Evolutionary conservation across 2,329 filamentous ascomycete genomes (phyloP).

Genomic region (Ophidiomyces ophidiicola): DNA sequence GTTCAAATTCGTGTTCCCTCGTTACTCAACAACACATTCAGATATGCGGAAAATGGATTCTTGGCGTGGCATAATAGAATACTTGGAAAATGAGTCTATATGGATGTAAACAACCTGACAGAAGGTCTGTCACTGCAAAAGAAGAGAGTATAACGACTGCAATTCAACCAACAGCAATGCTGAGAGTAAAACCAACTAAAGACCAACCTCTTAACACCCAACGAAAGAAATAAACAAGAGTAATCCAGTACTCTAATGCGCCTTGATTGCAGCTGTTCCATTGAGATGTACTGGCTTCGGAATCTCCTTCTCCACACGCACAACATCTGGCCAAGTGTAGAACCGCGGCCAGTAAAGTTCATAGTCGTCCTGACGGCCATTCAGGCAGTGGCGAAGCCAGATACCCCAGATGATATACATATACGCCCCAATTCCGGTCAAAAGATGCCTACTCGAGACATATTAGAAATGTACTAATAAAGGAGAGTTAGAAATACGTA

Average conservation of each 20-base stretch:
- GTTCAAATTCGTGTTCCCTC: too few species aligned
- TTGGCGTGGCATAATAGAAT: too few species aligned
- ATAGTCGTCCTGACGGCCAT: slow-evolving; percentile 60
- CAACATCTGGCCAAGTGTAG: slow-evolving; percentile 46
- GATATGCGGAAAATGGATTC: too few species aligned
- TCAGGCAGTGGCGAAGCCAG: slow-evolving; percentile 66
- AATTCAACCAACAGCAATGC: too few species aligned
- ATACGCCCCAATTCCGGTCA: slow-evolving; percentile 73
- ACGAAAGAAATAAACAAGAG: not conserved
- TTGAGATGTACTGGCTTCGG: slow-evolving; percentile 8
- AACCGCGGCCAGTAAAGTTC: slow-evolving; percentile 56
- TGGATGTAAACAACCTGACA: too few species aligned
- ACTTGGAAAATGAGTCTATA: too few species aligned
- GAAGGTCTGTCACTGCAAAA: too few species aligned
- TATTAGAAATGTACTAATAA: not conserved
- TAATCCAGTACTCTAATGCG: not conserved
- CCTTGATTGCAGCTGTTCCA: slow-evolving; percentile 9
- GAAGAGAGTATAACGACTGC: too few species aligned
- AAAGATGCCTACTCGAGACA: slow-evolving; percentile 49
- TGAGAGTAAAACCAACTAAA: not conserved
- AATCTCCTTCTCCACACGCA: slow-evolving; percentile 22
- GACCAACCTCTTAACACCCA: slow-evolving; percentile 1
- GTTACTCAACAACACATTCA: too few species aligned
- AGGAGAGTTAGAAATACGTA: slow-evolving; percentile 26
- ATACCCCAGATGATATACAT: slow-evolving; percentile 75